Evolutionary conservation across 2,329 filamentous ascomycete genomes (phyloP), one percentile per base, ranked within the genome.

Genomic region (Neonectria sp.): DNA sequence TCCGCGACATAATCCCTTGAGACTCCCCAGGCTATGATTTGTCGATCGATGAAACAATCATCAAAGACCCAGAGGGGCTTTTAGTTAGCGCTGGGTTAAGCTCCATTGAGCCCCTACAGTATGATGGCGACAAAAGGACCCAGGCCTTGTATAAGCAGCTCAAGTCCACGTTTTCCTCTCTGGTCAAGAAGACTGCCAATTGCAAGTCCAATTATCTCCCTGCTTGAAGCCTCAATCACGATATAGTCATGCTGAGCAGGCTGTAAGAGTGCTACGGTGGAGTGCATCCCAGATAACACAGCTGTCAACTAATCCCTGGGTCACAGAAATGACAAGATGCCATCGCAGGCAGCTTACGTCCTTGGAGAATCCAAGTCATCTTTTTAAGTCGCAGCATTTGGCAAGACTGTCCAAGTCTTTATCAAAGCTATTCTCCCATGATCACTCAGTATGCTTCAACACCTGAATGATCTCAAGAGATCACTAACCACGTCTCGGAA

Each of bases 21-120:
- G 56, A 9, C 21, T 60, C 2, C 56, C 56, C 3, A 31, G 56
- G 17, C 24, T 60, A n/a, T 60, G 46, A 15, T 52, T 60, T 40
- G 46, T 60, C 6, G 56, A 60, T 8, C 21, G 21, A 21, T 21
- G 56, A 60, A 11, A 4, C 35, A 6, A 51, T 60, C 17, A 51
- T 60, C 2, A 3, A 12, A 3, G 46, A 43, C 12, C 15, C 51
- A 3, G 56, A 21, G 33, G 35, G 8, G 1, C 12, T 51, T 51
- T n/a, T 46, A 3, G n/a, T 40, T 8, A 24, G n/a, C 43, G 43
- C 21, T 11, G 7, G 43, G 2, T 46, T 21, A 4, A 4, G 43
- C 2, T 25, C n/a, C n/a, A 40, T 40, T 58, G 24, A 24, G 21
- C 13, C 31, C 17, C 9, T 52, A 31, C 17, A 29, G 3, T 15